These are phyloP conservation scores for Saitozyma podzolica DNA, from an alignment of 768 basidiomycete genomes.

Conservation along the genomic window DNA sequence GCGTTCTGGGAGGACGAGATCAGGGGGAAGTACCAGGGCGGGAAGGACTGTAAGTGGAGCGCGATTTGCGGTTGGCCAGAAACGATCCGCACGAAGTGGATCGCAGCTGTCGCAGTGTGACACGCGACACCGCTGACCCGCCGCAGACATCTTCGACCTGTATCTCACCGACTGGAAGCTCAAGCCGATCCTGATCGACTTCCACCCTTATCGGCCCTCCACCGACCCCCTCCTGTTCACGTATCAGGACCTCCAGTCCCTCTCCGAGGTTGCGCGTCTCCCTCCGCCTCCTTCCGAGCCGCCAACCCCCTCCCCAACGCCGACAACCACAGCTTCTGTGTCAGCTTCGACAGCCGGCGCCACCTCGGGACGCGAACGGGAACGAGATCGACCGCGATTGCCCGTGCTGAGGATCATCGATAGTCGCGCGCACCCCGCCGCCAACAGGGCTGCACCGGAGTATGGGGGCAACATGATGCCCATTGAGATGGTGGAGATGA, in stretches of 20 bases:
- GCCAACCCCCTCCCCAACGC: slow-evolving; percentile 9
- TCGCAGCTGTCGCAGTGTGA: background rate
- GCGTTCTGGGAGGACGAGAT: slow-evolving; percentile 72
- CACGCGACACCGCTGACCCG: background rate
- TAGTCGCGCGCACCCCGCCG: slow-evolving; percentile 70
- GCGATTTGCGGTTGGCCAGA: background rate
- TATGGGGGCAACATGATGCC: slow-evolving; percentile 90
- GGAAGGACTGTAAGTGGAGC: slow-evolving; percentile 65
- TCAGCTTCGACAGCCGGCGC: background rate
- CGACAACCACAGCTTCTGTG: background rate
- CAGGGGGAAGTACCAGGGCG: slow-evolving; percentile 61
- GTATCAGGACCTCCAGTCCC: slow-evolving; percentile 69
- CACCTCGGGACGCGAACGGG: background rate
- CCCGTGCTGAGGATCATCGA: slow-evolving; percentile 61
- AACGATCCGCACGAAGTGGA: background rate
- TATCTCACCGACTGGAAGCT: slow-evolving; percentile 78
- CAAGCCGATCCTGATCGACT: slow-evolving; percentile 80
- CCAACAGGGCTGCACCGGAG: slow-evolving; percentile 66
- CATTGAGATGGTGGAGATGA: slow-evolving; percentile 77
- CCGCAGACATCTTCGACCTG: slow-evolving; percentile 77
- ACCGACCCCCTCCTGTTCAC: slow-evolving; percentile 88
- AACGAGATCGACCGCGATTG: slow-evolving; percentile 10
- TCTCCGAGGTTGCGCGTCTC: slow-evolving; percentile 11
- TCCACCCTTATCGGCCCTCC: slow-evolving; percentile 79
- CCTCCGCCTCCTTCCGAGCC: slow-evolving; percentile 12